Evolutionary conservation across 106 monocot genomes (phyloP).

Genomic region (Ottelia alismoides): DNA sequence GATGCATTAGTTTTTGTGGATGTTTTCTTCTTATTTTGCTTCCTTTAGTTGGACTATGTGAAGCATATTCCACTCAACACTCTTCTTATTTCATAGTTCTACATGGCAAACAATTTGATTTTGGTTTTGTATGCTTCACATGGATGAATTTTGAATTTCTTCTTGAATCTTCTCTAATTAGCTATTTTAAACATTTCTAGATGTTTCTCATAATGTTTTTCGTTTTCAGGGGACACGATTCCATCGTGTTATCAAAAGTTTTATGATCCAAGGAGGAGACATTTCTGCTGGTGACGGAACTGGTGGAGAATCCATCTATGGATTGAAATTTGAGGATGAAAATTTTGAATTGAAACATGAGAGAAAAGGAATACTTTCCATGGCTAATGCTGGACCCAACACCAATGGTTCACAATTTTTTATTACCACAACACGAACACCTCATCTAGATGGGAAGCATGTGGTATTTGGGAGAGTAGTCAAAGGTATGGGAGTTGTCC

Average conservation of each 20-base stretch:
- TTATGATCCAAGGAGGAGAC: constrained; percentile 91
- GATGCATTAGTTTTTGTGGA: too few species aligned
- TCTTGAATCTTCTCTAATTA: too few species aligned
- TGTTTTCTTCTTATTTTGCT: too few species aligned
- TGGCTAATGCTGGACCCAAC: constrained; percentile 78
- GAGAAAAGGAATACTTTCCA: constrained; percentile 86
- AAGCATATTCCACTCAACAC: too few species aligned
- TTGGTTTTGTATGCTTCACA: too few species aligned
- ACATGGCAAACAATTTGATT: too few species aligned
- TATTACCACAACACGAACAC: constrained; percentile 70
- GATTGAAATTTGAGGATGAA: constrained; percentile 77
- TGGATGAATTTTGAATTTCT: too few species aligned
- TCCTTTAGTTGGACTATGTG: too few species aligned
- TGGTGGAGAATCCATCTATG: constrained; percentile 89
- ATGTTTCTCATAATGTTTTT: too few species aligned
- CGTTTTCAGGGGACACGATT: constrained; percentile 72
- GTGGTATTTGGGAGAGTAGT: constrained; percentile 81
- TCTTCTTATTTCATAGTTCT: too few species aligned
- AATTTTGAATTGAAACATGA: constrained; percentile 81
- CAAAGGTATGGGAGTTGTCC: constrained; percentile 85
- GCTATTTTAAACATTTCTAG: too few species aligned
- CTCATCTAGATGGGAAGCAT: constrained; percentile 88
- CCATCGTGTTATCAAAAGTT: constrained; percentile 78
- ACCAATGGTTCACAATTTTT: constrained; percentile 92
- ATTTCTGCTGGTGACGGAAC: constrained; percentile 85